Conservation (phyloP, 495 filamentous ascomycete species). For the Cercophora samala region DNA sequence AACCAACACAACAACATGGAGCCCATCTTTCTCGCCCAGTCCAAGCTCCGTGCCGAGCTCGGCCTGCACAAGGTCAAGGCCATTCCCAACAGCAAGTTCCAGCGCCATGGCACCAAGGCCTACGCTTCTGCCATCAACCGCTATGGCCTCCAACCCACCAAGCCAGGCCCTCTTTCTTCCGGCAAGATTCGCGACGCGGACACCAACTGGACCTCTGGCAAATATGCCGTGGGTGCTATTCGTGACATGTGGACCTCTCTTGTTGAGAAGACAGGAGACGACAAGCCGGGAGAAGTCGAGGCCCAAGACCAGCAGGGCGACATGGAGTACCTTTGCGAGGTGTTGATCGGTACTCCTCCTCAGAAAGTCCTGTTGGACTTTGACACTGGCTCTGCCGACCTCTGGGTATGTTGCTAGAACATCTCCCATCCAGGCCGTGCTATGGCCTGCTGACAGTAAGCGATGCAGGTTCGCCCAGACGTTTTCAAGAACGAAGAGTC, state of each 20-base stretch:
- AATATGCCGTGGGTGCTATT: conserved; percentile 44
- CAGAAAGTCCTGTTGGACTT: conserved; percentile 69
- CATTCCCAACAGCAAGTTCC: conserved; percentile 59
- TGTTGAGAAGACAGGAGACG: conserved; percentile 45
- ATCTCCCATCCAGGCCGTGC: not conserved
- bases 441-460: not conserved
- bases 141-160: conserved; percentile 67
- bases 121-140: conserved; percentile 69
- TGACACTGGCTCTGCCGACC: conserved; percentile 73
- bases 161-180: conserved; percentile 63
- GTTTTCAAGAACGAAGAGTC: conserved; percentile 61
- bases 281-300: conserved; percentile 51
- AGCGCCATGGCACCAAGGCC: conserved; percentile 65
- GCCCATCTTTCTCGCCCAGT: conserved; percentile 33
- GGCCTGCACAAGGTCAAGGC: conserved; percentile 50
- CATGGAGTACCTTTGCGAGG: conserved; percentile 62
- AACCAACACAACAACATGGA: conserved; percentile 28
- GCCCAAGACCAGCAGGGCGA: conserved; percentile 77
- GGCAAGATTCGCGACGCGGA: conserved; percentile 39
- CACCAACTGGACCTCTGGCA: conserved; percentile 30
- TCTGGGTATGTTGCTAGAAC: conserved; percentile 59
- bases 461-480: conserved; percentile 34
- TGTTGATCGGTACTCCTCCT: conserved; percentile 64
- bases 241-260: conserved; percentile 45
- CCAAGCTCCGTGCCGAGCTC: conserved; percentile 33